These are phyloP conservation scores for Brassica hybrid DNA, from an alignment of 441 rosid species.

Conservation along the genomic window DNA sequence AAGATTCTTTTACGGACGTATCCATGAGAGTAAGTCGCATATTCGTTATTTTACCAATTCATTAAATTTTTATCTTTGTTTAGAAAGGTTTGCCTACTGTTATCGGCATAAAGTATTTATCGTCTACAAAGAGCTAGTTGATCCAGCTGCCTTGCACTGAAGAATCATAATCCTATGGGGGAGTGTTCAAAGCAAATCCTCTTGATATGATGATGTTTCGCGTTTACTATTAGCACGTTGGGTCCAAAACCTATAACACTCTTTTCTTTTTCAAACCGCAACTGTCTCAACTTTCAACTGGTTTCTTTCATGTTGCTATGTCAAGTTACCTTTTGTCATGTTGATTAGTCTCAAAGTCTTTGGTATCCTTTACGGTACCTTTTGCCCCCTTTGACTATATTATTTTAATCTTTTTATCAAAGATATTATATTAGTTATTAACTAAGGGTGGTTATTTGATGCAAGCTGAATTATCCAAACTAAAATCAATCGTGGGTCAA, in stretches of 20 bases:
- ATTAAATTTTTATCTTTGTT: not conserved
- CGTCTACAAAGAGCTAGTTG: slow-evolving; percentile 78
- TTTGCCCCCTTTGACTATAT: slow-evolving; percentile 11
- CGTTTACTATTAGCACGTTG: slow-evolving; percentile 4
- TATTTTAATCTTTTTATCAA: not conserved
- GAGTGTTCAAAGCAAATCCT: slow-evolving; percentile 1
- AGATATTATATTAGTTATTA: not conserved
- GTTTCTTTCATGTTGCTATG: not conserved
- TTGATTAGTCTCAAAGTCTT: slow-evolving; percentile 17
- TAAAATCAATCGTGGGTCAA: not conserved
- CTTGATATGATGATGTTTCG: not conserved
- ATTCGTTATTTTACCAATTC: not conserved
- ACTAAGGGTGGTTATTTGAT: slow-evolving; percentile 12
- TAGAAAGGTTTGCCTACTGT: slow-evolving; percentile 40
- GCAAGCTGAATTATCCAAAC: not conserved
- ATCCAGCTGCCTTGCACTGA: slow-evolving; percentile 63
- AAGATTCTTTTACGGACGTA: slow-evolving; percentile 68
- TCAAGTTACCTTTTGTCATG: slow-evolving; percentile 12
- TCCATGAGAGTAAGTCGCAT: slow-evolving; percentile 60
- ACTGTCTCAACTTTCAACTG: slow-evolving; percentile 19
- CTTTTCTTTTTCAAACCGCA: slow-evolving; percentile 10
- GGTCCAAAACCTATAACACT: slow-evolving; percentile 24
- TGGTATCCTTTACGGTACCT: not conserved
- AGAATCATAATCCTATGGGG: slow-evolving; percentile 28
- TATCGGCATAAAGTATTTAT: slow-evolving; percentile 60